A percentile compares a stretch with the other conserved stretches of the same genome.
These are phyloP conservation scores for Pharnaceum exiguum DNA, from an alignment of 148 eudicot species.

Conservation along the genomic window DNA sequence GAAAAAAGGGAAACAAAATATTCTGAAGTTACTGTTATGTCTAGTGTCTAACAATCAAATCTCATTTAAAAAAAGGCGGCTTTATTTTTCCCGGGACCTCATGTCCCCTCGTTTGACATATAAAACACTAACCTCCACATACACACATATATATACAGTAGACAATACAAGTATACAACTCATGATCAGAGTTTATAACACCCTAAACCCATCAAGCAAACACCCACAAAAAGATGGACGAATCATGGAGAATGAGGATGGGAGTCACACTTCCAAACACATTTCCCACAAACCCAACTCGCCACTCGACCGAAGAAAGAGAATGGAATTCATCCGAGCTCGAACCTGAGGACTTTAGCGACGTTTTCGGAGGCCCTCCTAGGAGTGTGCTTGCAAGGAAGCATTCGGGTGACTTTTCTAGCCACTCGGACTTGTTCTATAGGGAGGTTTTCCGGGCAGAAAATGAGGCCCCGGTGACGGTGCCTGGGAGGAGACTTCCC, in stretches of 20 bases:
- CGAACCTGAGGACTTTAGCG: conserved; percentile 50
- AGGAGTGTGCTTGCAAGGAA: conserved; percentile 44
- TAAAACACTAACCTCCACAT: no score
- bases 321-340: conserved; percentile 16
- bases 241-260: conserved; percentile 59
- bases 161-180: no score
- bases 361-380: conserved; percentile 78
- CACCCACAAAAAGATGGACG: conserved; percentile 37
- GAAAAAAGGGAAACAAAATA: no score
- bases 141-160: no score
- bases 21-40: no score
- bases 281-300: neutral
- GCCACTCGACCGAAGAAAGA: conserved; percentile 8
- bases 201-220: no score
- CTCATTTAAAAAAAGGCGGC: no score
- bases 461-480: neutral
- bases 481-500: conserved; percentile 39
- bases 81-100: no score
- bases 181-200: no score
- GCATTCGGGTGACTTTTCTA: conserved; percentile 26
- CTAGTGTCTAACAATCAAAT: no score
- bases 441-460: conserved; percentile 47
- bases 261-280: conserved; percentile 24
- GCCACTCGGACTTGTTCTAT: conserved; percentile 31
- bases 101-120: no score